Conservation (phyloP, 2,329 filamentous ascomycete genomes). For the Teratosphaeria destructans region DNA sequence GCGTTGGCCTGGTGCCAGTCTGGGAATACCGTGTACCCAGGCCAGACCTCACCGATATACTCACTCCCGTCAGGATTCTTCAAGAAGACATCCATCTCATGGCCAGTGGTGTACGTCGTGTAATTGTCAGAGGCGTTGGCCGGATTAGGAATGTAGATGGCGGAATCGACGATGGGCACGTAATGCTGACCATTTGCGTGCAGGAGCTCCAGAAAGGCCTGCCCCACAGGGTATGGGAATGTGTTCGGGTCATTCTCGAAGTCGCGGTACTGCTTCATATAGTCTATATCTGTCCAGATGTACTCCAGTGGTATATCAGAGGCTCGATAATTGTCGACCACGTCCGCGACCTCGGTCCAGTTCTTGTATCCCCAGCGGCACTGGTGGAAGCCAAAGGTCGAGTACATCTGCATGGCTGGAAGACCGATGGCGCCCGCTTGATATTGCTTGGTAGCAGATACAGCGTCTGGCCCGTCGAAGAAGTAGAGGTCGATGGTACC, state of each 20-base stretch:
- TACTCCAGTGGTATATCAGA: slow-evolving; percentile 49
- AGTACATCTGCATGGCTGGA: slow-evolving; percentile 73
- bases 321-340: slow-evolving; percentile 32
- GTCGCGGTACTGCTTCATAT: slow-evolving; percentile 50
- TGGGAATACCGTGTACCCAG: slow-evolving; percentile 45
- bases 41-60: slow-evolving; percentile 43
- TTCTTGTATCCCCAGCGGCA: slow-evolving; percentile 75
- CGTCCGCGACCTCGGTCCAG: slow-evolving; percentile 54
- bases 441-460: slow-evolving; percentile 58
- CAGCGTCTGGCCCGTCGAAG: slow-evolving; percentile 50
- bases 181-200: slow-evolving; percentile 48
- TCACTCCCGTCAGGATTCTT: slow-evolving; percentile 38
- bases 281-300: slow-evolving; percentile 35
- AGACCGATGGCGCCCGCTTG: slow-evolving; percentile 55
- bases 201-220: slow-evolving; percentile 42
- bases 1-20: slow-evolving; percentile 52
- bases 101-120: slow-evolving; percentile 26
- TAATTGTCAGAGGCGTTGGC: slow-evolving; percentile 51
- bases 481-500: slow-evolving; percentile 59
- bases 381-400: slow-evolving; percentile 72
- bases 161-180: slow-evolving; percentile 50
- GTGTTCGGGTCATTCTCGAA: slow-evolving; percentile 47
- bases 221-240: slow-evolving; percentile 40
- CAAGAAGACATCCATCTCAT: slow-evolving; percentile 25
- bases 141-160: slow-evolving; percentile 47